A percentile compares a stretch with the other conserved stretches of the same genome.
These are phyloP conservation scores for Ailanthus altissimus DNA, from an alignment of 345 rosid species.

Conservation along the genomic window DNA sequence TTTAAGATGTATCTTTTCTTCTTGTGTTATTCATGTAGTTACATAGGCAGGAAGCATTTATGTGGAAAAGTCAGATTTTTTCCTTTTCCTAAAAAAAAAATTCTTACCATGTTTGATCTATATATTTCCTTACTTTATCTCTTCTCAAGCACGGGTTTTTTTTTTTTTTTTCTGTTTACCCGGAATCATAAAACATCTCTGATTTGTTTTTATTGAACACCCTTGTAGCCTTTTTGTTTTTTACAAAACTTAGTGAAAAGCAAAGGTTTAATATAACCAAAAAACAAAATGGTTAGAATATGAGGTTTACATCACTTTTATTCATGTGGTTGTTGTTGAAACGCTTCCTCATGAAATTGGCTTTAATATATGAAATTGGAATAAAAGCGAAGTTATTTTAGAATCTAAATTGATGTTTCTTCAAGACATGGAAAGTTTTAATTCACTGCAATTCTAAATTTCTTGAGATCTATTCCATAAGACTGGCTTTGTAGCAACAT, in stretches of 20 bases:
- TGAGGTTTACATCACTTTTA: slow-evolving; percentile 2
- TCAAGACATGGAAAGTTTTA: background rate
- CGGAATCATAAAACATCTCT: background rate
- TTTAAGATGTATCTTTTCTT: background rate
- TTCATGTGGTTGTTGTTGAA: slow-evolving; percentile 10
- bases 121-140: background rate
- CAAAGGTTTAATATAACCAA: background rate
- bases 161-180: background rate
- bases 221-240: background rate
- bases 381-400: slow-evolving; percentile 12
- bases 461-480: slow-evolving; percentile 7
- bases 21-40: background rate
- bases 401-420: background rate
- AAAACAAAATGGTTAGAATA: slow-evolving; percentile 9
- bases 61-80: background rate
- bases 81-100: background rate
- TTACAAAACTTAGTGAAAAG: slow-evolving; percentile 3
- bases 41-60: background rate
- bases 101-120: slow-evolving; percentile 16
- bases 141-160: background rate
- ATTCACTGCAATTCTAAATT: background rate
- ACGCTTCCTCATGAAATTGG: slow-evolving; percentile 11
- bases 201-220: background rate
- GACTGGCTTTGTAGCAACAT: background rate
- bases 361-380: slow-evolving; percentile 1